phyloP scores from a whole-genome alignment of 2,329 filamentous ascomycete species.

The Cercospora citrullina region DNA sequence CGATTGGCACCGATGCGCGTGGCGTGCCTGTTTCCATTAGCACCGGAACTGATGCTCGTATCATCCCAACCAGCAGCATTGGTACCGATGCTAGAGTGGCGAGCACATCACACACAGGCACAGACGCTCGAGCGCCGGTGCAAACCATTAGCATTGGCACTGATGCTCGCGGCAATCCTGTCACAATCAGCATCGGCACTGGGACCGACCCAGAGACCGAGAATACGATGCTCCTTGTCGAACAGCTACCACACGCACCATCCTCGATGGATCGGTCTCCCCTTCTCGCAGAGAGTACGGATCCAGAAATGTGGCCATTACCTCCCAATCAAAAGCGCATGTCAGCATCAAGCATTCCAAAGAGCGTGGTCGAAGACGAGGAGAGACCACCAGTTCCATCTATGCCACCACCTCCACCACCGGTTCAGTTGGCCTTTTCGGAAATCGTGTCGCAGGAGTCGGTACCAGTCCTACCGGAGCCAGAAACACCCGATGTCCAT shows the following conservation, averaged over 20 bases:
- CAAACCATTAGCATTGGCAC: conserved; percentile 16
- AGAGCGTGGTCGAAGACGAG: conserved; percentile 13
- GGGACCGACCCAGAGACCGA: conserved; percentile 14
- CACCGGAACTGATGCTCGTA: conserved; percentile 19
- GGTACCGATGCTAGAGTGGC: conserved; percentile 19
- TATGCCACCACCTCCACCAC: conserved; percentile 18
- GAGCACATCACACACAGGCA: conserved; percentile 13
- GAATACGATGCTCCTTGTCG: conserved; percentile 11
- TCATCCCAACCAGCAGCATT: conserved; percentile 17
- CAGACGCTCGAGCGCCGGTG: conserved; percentile 2
- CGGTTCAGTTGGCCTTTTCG: conserved; percentile 24
- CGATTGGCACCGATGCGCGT: conserved; percentile 18
- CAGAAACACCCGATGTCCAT: background rate
- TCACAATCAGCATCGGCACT: conserved; percentile 11
- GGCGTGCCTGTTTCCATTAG: conserved; percentile 18
- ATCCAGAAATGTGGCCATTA: conserved; percentile 31
- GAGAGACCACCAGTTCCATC: conserved; percentile 22
- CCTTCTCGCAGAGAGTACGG: conserved; percentile 45
- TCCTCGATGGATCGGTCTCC: conserved; percentile 26
- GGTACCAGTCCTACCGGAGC: conserved; percentile 23
- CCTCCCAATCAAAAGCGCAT: conserved; percentile 14
- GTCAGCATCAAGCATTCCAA: background rate
- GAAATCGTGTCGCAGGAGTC: conserved; percentile 28
- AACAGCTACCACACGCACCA: conserved; percentile 12
- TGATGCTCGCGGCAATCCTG: background rate